phyloP scores from a whole-genome alignment of 208 protist species.

The Acanthamoeba triangularis region DNA sequence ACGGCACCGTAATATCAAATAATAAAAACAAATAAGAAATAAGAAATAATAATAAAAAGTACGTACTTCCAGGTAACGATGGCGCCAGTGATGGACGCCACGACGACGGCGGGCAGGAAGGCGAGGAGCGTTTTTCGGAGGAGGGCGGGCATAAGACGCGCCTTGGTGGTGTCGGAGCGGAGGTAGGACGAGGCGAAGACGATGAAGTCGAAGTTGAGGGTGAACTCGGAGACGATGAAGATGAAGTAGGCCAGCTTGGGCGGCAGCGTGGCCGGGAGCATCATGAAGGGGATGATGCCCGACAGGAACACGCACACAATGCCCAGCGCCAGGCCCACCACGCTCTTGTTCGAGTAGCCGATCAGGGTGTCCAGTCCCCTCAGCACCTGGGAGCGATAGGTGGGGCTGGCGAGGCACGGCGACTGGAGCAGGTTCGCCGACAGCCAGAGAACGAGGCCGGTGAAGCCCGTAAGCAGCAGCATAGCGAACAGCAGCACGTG shows the following conservation, averaged over 20 bases:
- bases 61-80: neutral
- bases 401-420: conserved; percentile 6
- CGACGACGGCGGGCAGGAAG: conserved; percentile 2
- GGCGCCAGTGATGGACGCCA: neutral
- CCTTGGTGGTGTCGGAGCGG: neutral
- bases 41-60: neutral
- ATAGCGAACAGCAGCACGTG: neutral
- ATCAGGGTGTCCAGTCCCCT: conserved; percentile 17
- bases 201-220: conserved; percentile 63
- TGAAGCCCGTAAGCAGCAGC: neutral
- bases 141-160: neutral
- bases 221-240: conserved; percentile 37
- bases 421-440: conserved; percentile 18
- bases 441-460: neutral
- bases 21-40: no score
- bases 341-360: conserved; percentile 6
- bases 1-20: no score
- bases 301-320: conserved; percentile 64
- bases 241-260: conserved; percentile 42
- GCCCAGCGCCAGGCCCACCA: neutral
- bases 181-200: conserved; percentile 29
- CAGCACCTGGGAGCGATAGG: conserved; percentile 6
- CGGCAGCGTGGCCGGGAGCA: conserved; percentile 53
- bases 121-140: neutral
- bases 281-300: neutral